Evolutionary conservation across 208 protist genomes (phyloP).

Genomic region (Wallacemonas rigidus): DNA sequence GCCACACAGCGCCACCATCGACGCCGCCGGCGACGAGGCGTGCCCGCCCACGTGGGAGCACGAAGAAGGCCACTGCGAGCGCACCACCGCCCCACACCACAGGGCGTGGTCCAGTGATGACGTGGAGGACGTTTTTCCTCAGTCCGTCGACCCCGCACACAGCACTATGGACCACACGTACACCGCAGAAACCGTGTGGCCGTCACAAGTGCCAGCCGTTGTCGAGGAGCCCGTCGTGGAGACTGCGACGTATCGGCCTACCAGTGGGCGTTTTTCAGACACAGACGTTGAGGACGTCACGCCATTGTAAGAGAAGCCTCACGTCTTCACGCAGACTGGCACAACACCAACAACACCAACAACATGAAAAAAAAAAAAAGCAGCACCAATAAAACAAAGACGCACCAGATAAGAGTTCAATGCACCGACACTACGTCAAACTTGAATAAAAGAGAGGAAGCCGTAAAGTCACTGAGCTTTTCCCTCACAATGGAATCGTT

Average conservation of each 20-base stretch:
- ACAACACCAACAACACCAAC: not conserved
- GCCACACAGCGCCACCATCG: too few relatives aligned
- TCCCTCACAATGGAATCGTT: too few relatives aligned
- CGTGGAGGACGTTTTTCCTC: constrained; percentile 30
- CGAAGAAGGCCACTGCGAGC: not conserved
- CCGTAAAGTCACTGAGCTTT: too few relatives aligned
- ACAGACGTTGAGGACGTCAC: constrained; percentile 61
- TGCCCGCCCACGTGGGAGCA: not conserved
- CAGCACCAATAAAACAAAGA: not conserved
- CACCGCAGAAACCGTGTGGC: not conserved
- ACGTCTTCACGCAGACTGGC: not conserved
- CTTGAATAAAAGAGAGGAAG: too few relatives aligned
- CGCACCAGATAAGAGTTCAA: not conserved
- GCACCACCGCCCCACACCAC: not conserved
- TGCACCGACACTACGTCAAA: too few relatives aligned
- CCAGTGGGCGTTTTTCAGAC: not conserved
- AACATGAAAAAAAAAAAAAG: constrained; percentile 1
- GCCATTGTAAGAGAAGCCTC: constrained; percentile 25
- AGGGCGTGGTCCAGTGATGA: constrained; percentile 20
- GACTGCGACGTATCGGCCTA: not conserved
- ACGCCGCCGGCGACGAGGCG: not conserved
- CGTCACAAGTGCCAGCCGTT: not conserved
- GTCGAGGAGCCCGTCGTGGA: constrained; percentile 15
- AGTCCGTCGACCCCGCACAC: too few relatives aligned
- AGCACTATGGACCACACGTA: too few relatives aligned